A percentile compares a stretch with the other conserved stretches of the same genome.
These are phyloP conservation scores for Atkinsonella hypoxylon DNA, from an alignment of 2,329 filamentous ascomycete species.

Conservation along the genomic window DNA sequence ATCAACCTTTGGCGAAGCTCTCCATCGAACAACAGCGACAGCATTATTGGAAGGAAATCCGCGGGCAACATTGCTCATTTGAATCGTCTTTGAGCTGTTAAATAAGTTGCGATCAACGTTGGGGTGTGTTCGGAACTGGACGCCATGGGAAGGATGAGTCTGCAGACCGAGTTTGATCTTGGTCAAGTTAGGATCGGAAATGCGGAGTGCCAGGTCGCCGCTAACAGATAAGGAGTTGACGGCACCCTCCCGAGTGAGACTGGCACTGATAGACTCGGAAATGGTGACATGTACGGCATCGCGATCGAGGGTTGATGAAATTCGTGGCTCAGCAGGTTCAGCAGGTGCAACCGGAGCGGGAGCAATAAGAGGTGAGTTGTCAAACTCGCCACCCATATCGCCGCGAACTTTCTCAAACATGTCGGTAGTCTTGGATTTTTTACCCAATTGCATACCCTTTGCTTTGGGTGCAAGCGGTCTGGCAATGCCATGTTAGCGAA, in stretches of 20 bases:
- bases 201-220: constrained; percentile 83
- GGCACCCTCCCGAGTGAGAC: constrained; percentile 75
- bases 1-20: constrained; percentile 68
- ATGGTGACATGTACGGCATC: constrained; percentile 83
- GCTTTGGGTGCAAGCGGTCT: constrained; percentile 61
- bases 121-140: constrained; percentile 88
- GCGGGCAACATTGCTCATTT: constrained; percentile 77
- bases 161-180: constrained; percentile 80
- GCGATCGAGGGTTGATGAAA: constrained; percentile 58
- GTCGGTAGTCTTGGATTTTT: constrained; percentile 95
- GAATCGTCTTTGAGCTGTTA: constrained; percentile 70
- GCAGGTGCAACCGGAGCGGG: constrained; percentile 38
- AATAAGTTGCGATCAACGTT: constrained; percentile 90
- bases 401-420: constrained; percentile 94
- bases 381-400: constrained; percentile 77
- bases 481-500: neutral
- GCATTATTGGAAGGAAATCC: constrained; percentile 92
- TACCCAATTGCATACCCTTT: constrained; percentile 98
- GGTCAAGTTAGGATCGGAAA: constrained; percentile 77
- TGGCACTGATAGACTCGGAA: constrained; percentile 81
- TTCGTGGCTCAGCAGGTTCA: constrained; percentile 40
- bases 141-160: constrained; percentile 66
- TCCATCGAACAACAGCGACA: constrained; percentile 89
- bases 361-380: constrained; percentile 62
- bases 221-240: constrained; percentile 80